These are phyloP conservation scores for Ustulina deusta DNA, from an alignment of 2,329 filamentous ascomycete species.

Conservation along the genomic window DNA sequence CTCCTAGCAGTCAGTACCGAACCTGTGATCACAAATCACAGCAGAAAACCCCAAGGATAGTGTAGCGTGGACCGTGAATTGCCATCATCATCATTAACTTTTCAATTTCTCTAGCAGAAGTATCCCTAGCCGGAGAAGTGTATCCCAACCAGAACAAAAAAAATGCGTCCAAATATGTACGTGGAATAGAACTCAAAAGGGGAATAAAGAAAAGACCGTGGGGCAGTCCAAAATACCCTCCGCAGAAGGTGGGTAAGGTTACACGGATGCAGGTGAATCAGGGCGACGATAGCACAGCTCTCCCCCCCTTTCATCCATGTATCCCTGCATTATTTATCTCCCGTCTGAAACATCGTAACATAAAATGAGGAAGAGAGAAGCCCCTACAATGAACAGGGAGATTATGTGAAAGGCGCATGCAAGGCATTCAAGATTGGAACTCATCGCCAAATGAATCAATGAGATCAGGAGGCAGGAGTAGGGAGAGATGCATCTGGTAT, in stretches of 20 bases:
- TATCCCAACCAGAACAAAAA: slow-evolving; percentile 33
- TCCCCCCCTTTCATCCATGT: slow-evolving; percentile 9
- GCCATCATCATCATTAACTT: slow-evolving; percentile 42
- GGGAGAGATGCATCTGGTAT: slow-evolving; percentile 35
- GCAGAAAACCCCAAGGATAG: neutral
- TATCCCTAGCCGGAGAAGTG: slow-evolving; percentile 38
- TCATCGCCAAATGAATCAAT: neutral
- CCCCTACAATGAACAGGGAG: slow-evolving; percentile 37
- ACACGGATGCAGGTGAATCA: slow-evolving; percentile 23
- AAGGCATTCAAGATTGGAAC: neutral
- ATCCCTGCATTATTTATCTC: slow-evolving; percentile 24
- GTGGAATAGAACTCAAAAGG: slow-evolving; percentile 16
- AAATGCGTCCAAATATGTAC: slow-evolving; percentile 35
- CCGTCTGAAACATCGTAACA: slow-evolving; percentile 4
- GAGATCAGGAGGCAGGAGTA: slow-evolving; percentile 34
- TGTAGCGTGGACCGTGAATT: neutral
- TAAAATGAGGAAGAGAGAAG: slow-evolving; percentile 36
- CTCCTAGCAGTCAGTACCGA: slow-evolving; percentile 3
- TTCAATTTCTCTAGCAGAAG: slow-evolving; percentile 35
- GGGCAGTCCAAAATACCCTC: slow-evolving; percentile 29
- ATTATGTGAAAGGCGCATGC: slow-evolving; percentile 15
- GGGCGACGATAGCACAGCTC: slow-evolving; percentile 34
- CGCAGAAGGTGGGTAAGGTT: slow-evolving; percentile 16
- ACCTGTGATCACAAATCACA: neutral
- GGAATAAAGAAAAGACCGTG: slow-evolving; percentile 26